phyloP scores from a whole-genome alignment of 331 rosid genomes.

The Arachis monticola region DNA sequence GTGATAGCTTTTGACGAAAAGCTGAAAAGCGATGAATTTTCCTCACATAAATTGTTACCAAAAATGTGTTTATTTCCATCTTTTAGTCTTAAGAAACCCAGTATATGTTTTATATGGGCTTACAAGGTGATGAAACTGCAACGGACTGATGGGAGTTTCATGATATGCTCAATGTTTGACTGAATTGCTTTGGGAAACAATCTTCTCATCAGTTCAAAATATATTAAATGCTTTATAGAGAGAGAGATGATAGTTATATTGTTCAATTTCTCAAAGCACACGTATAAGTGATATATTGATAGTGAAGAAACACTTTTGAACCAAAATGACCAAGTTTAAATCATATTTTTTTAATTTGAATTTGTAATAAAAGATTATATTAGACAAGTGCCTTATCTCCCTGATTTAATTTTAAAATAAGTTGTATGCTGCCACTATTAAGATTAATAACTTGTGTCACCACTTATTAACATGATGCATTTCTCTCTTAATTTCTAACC shows the following conservation, averaged over 20 bases:
- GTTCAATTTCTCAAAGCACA: constrained; percentile 6
- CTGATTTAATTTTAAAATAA: constrained; percentile 9
- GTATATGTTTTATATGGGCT: no score
- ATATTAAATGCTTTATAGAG: neutral
- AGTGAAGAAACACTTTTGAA: constrained; percentile 21
- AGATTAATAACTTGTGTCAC: constrained; percentile 20
- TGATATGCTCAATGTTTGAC: neutral
- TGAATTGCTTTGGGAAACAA: constrained; percentile 12
- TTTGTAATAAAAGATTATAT: constrained; percentile 13
- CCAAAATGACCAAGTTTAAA: neutral
- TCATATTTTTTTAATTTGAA: constrained; percentile 1
- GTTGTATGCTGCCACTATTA: constrained; percentile 1
- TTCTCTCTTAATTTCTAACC: constrained; percentile 3
- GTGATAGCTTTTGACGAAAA: neutral
- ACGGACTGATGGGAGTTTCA: constrained; percentile 5
- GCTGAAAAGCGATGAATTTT: neutral
- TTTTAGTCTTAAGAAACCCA: constrained; percentile 6
- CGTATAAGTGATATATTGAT: neutral
- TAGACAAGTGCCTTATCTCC: neutral
- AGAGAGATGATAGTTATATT: constrained; percentile 27
- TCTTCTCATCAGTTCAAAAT: neutral
- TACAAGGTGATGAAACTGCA: neutral
- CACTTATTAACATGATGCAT: neutral
- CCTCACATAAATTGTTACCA: neutral
- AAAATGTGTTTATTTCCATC: neutral